Base-by-base conservation (phyloP, 225 moss, liverwort and hornwort species). In the Neckera pumila region DNA sequence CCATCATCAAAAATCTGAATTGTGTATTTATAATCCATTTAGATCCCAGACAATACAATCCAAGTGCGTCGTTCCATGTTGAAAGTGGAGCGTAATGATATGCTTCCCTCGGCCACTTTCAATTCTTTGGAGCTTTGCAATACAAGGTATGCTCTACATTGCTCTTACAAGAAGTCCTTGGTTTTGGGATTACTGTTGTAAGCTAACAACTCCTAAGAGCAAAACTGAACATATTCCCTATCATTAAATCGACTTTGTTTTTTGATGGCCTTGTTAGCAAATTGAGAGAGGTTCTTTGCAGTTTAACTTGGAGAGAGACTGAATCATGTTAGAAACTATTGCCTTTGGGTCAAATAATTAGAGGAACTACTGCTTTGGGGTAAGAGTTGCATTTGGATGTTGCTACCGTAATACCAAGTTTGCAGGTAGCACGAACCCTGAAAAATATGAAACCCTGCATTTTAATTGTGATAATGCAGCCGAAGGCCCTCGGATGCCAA, bases 71-170 rank as follows among this genome's bases (percentile, higher is more conserved):
- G 31, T 27, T 91, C 92, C 16, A 92, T 93, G 92, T 63, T 90
- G 84, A 93, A 93, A 89, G 92, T 92, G 83, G 53, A 85, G 88
- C 83, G 87, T 13, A 86, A 93, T 79, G 58, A 80, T 8, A 86
- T 7, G 28, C 83, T 90, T 59, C 5, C 9, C 5, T 75, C 86
- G 11, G 61, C 84, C 45, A 85, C 84, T 27, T 91, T 89, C 42
- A 89, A 87, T 71, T 92, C 91, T 61, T 86, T 92, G n/a, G 89
- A 92, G 82, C 87, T 93, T 76, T 93, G 92, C 73, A 92, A 89
- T 47, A 93, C 92, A 11, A 93, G 93, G 93, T 93, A 43, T 74
- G 12, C 64, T 88, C 78, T 80, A n/a, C 69, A 58, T 21, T 38
- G 42, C 6, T 84, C 58, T 40, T 86, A 58, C 11, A 65, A 25